Conservation (phyloP, 1,284 basidiomycete species). For the Moesziomyces globuligerus region DNA sequence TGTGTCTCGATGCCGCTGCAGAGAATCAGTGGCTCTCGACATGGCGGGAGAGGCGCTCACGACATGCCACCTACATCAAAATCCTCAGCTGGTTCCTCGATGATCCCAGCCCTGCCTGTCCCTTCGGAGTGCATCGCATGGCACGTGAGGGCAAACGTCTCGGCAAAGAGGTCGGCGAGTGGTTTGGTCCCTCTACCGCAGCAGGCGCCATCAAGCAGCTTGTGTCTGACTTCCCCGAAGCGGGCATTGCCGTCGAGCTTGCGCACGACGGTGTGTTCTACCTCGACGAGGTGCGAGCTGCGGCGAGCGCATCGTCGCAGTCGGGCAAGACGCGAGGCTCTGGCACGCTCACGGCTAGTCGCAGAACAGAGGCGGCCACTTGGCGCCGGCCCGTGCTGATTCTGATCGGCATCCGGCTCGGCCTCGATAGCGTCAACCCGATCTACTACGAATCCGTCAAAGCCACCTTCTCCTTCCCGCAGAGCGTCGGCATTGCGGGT, state of each 20-base stretch:
- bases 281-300: constrained; percentile 84
- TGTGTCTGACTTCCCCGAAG: constrained; percentile 78
- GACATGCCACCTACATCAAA: constrained; percentile 76
- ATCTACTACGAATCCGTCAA: constrained; percentile 94
- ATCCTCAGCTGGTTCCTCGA: constrained; percentile 95
- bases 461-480: constrained; percentile 88
- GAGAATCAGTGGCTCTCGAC: constrained; percentile 15
- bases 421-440: constrained; percentile 91
- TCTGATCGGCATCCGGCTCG: constrained; percentile 85
- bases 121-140: constrained; percentile 96
- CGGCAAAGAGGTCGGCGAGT: constrained; percentile 93
- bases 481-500: constrained; percentile 94
- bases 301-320: constrained; percentile 70
- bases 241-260: constrained; percentile 82
- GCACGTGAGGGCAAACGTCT: constrained; percentile 92
- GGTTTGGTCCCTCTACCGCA: constrained; percentile 97
- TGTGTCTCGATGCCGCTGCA: constrained; percentile 7
- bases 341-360: neutral
- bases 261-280: constrained; percentile 83
- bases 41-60: constrained; percentile 23
- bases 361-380: constrained; percentile 2
- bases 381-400: constrained; percentile 91
- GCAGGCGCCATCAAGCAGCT: constrained; percentile 86
- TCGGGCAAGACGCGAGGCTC: constrained; percentile 11
- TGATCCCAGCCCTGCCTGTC: constrained; percentile 84